A percentile compares a stretch with the other conserved stretches of the same genome.
These are phyloP conservation scores for Paramecium sonneborni DNA, from an alignment of 73 alveolate species.

Conservation along the genomic window DNA sequence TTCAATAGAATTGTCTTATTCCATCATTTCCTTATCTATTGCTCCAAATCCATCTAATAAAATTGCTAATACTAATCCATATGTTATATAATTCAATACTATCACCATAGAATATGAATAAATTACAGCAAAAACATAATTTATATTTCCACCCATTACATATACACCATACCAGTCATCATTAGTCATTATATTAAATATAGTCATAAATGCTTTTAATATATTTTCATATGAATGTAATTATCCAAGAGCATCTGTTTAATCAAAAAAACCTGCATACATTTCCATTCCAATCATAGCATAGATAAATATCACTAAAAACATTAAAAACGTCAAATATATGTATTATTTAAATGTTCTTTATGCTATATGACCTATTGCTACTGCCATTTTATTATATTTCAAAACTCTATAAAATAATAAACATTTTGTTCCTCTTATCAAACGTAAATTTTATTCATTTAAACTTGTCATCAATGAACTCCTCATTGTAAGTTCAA, in stretches of 20 bases:
- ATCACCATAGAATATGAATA: neutral
- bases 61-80: conserved; percentile 30
- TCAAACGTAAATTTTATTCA: neutral
- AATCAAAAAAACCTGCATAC: neutral
- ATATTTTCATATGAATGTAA: neutral
- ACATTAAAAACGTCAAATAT: neutral
- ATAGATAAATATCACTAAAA: neutral
- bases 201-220: neutral
- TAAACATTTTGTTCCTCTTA: neutral
- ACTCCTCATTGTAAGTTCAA: neutral
- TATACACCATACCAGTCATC: conserved; percentile 33
- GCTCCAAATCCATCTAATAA: neutral
- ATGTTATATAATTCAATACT: neutral
- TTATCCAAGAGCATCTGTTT: neutral
- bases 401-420: neutral
- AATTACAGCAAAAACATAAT: neutral
- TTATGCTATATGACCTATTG: neutral
- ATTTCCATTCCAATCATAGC: conserved; percentile 15
- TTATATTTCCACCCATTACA: neutral
- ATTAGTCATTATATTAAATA: conserved; percentile 22
- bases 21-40: neutral
- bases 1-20: neutral
- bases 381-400: neutral
- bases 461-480: neutral
- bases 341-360: conserved; percentile 16